Percentiles rank a stretch among this genome's conserved stretches.
These are phyloP conservation scores for Pilasporangium apinafurcum DNA, from an alignment of 352 stramenopile species.

Conservation along the genomic window DNA sequence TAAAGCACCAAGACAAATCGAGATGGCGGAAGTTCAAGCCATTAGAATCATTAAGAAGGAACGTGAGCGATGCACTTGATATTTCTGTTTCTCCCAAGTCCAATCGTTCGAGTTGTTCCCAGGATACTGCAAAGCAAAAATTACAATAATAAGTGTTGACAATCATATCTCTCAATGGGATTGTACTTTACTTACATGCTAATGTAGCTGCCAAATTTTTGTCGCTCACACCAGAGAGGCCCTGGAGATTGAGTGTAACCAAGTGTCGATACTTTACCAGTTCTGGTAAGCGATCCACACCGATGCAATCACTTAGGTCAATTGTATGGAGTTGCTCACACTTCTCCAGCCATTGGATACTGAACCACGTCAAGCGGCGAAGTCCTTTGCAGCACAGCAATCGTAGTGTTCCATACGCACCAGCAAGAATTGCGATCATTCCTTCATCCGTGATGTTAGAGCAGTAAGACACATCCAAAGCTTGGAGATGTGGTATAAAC, in stretches of 20 bases:
- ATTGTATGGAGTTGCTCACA: constrained; percentile 7
- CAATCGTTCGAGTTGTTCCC: neutral
- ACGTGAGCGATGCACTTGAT: neutral
- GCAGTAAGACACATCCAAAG: constrained; percentile 6
- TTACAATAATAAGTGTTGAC: too few relatives aligned
- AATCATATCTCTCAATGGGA: too few relatives aligned
- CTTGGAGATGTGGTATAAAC: neutral
- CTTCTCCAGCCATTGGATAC: constrained; percentile 1
- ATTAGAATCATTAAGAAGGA: neutral
- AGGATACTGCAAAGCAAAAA: too few relatives aligned
- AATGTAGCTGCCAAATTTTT: neutral
- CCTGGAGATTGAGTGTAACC: constrained; percentile 7
- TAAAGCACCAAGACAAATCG: constrained; percentile 17
- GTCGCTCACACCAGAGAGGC: constrained; percentile 5
- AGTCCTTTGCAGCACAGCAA: constrained; percentile 6
- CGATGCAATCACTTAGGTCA: constrained; percentile 9
- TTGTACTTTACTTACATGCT: constrained; percentile 6
- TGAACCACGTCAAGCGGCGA: neutral
- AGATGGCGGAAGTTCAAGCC: constrained; percentile 1
- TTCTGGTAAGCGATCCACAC: constrained; percentile 2
- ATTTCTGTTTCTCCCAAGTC: constrained; percentile 12
- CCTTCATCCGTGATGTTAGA: constrained; percentile 1
- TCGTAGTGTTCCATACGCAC: neutral
- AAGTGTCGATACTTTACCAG: neutral
- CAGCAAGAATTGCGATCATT: neutral